Evolutionary conservation across 2,329 filamentous ascomycete genomes (phyloP), one percentile per base, ranked within the genome.

Genomic region (Fusarium pseudoanthophilum): DNA sequence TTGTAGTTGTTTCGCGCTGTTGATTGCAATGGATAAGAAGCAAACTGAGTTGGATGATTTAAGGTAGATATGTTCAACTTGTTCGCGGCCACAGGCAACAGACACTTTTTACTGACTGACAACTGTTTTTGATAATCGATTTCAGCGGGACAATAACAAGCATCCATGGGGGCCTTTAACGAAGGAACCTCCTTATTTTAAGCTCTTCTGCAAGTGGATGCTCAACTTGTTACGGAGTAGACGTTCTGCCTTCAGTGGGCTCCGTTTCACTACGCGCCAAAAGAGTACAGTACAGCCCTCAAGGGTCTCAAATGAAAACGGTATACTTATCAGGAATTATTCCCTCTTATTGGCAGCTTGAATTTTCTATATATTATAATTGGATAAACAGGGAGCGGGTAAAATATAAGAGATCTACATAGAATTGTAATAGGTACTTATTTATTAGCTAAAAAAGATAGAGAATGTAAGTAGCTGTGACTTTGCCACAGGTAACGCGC

Each of bases 221-320:
- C 28, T 48, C 30, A 60, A 57, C 57, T 42, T 60, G 18, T 60
- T 51, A 28, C 28, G 28, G 28, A 28, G 28, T 28, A 28, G 40
- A 55, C 46, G 26, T 55, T 21, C 26, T 36, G 21, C 57, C 42
- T 42, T 32, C 39, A 51, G 62, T 34, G 53, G 39, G 39, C 18
- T 57, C 37, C 14, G 71, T 73, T 73, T 73, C 71, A 60, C 48
- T 60, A 74, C 52, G 71, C 71, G 71, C 71, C 71, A 56, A 43
- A 45, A 55, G 51, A 53, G 48, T 30, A 58, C 26, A 26, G 26
- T 26, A n/a, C n/a, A n/a, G n/a, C n/a, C n/a, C n/a, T n/a, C n/a
- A n/a, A n/a, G n/a, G n/a, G n/a, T n/a, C n/a, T n/a, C n/a, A n/a
- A n/a, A n/a, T n/a, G n/a, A n/a, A n/a, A n/a, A n/a, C n/a, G n/a